Evolutionary conservation across 2,329 filamentous ascomycete species (phyloP), one percentile per base, ranked within the genome.

Genomic region (Talaromyces amestolkiae): DNA sequence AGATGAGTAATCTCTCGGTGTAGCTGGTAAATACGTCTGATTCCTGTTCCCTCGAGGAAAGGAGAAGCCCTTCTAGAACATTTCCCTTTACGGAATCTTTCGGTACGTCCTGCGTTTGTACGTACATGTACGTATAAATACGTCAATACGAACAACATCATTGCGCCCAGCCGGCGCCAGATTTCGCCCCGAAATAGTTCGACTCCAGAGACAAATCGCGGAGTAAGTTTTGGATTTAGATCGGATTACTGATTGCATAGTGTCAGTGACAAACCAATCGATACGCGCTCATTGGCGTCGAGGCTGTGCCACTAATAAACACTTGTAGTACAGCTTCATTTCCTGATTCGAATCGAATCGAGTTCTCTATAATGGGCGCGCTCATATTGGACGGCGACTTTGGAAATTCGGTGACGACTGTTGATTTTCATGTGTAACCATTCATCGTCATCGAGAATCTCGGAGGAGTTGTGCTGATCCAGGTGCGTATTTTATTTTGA

Each of bases 61-160:
- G 27, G 27, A 31, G 27, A 31, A 5, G 27, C 27, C 27, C 45
- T 62, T 62, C 60, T 62, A 62, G 60, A 62, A 62, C 27, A 62
- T 43, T 61, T 39, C 59, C 59, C 19, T 31, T 53, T 53, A 6
- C 8, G 19, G 53, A 39, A 17, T 39, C 10, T 35, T 22, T 54
- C 53, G 11, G 22, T 39, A 35, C 17, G 27, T 22, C 9, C 51
- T 56, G 51, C 49, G 17, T 54, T 13, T 33, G 9, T 56, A 24
- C n/a, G 17, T 56, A 19, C n/a, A 53, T 17, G 54, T 58, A 58
- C 22, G 56, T 37, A 22, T 17, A 7, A 5, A 24, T 13, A 7
- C 45, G 15, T 13, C 39, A 17, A 41, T 41, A 41, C 39, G 15
- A 41, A 27, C 22, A 45, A n/a, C 19, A 31, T 6, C 27, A 31